phyloP scores from a whole-genome alignment of 2,329 filamentous ascomycete genomes.

The Exserohilum turcica region DNA sequence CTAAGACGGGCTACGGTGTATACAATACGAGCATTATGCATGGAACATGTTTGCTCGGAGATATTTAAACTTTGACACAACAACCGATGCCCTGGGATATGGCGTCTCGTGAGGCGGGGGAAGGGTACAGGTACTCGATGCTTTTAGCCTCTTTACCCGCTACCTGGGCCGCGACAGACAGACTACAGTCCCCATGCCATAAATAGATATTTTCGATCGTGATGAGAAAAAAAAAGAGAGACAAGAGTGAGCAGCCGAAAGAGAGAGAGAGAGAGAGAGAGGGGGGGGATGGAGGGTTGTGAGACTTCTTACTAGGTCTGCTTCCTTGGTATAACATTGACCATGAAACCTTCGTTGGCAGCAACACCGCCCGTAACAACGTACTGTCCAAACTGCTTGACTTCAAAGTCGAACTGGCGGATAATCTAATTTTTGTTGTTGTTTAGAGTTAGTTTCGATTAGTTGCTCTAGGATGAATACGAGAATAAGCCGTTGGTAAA shows the following conservation, averaged over 20 bases:
- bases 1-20: not conserved
- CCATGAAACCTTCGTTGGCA: slow-evolving; percentile 35
- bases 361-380: slow-evolving; percentile 40
- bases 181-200: too few relatives aligned
- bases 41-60: slow-evolving; percentile 5
- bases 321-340: slow-evolving; percentile 10
- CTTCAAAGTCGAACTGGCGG: slow-evolving; percentile 36
- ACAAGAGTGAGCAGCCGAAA: too few relatives aligned
- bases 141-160: slow-evolving; percentile 1
- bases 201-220: too few relatives aligned
- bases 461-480: too few relatives aligned
- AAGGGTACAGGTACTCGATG: not conserved
- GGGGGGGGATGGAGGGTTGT: too few relatives aligned
- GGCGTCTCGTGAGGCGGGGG: not conserved
- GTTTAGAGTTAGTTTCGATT: too few relatives aligned
- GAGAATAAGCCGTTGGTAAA: too few relatives aligned
- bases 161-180: not conserved
- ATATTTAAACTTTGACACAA: slow-evolving; percentile 18
- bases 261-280: too few relatives aligned
- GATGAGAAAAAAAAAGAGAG: too few relatives aligned
- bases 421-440: slow-evolving; percentile 27
- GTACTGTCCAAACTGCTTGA: slow-evolving; percentile 30
- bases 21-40: not conserved
- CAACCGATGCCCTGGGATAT: slow-evolving; percentile 4
- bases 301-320: not conserved